phyloP scores from a whole-genome alignment of 2,329 filamentous ascomycete species.

The Talaromyces sp. region DNA sequence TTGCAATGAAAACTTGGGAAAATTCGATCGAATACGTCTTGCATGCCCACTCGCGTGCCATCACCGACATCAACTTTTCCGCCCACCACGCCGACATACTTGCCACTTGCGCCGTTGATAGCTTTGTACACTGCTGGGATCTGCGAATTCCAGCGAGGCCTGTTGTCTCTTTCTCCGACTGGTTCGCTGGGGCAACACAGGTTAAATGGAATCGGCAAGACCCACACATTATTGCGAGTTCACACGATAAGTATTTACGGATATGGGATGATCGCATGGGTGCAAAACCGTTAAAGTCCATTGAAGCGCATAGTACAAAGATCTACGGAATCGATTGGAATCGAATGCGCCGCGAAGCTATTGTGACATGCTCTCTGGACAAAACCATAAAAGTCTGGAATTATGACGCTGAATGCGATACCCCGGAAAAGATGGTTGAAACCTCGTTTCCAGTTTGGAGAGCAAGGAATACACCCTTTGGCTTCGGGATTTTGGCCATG shows the following conservation, averaged over 20 bases:
- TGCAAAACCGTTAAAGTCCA: constrained; percentile 71
- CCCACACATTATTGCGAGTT: constrained; percentile 79
- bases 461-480: constrained; percentile 86
- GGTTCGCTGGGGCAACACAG: constrained; percentile 88
- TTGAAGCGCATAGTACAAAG: constrained; percentile 83
- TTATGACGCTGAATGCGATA: constrained; percentile 57
- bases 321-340: constrained; percentile 97
- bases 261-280: constrained; percentile 87
- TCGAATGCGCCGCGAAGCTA: constrained; percentile 61
- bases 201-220: constrained; percentile 92
- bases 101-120: constrained; percentile 87
- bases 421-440: constrained; percentile 68
- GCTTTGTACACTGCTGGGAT: constrained; percentile 91
- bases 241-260: constrained; percentile 79
- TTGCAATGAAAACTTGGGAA: constrained; percentile 63
- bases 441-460: constrained; percentile 87
- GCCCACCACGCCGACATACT: constrained; percentile 85
- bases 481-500: constrained; percentile 80
- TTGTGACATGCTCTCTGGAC: constrained; percentile 86
- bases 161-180: constrained; percentile 78
- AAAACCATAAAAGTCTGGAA: constrained; percentile 94
- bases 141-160: constrained; percentile 67
- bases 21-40: constrained; percentile 85
- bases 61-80: constrained; percentile 95
- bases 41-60: constrained; percentile 78